A percentile compares a stretch with the other conserved stretches of the same genome.
Conservation (phyloP, 108 stramenopile species). For the Cyclotella baltica region DNA sequence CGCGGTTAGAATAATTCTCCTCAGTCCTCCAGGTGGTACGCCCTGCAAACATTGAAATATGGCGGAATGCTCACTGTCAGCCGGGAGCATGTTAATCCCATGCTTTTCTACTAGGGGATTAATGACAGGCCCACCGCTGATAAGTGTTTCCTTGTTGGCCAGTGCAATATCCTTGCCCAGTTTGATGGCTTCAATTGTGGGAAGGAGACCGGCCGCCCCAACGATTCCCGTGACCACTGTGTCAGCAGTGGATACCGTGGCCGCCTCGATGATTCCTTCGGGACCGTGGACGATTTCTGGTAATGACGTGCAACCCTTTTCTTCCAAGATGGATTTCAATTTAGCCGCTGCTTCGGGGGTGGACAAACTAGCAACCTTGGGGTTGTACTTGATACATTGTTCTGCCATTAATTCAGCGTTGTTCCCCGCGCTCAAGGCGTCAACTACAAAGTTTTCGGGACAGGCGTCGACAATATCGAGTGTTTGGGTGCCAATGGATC, state of each 20-base stretch:
- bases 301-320: constrained; percentile 63
- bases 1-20: constrained; percentile 94
- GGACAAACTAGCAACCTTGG: constrained; percentile 73
- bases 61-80: constrained; percentile 95
- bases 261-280: constrained; percentile 85
- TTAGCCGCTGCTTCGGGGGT: constrained; percentile 75
- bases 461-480: constrained; percentile 95
- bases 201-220: constrained; percentile 93
- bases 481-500: constrained; percentile 97
- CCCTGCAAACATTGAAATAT: constrained; percentile 98
- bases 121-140: constrained; percentile 95
- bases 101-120: constrained; percentile 93
- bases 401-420: constrained; percentile 92
- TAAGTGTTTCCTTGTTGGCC: constrained; percentile 99
- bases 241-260: constrained; percentile 81
- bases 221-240: constrained; percentile 97
- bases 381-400: constrained; percentile 90
- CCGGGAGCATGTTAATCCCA: constrained; percentile 97
- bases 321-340: constrained; percentile 57
- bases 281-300: constrained; percentile 82
- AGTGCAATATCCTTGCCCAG: constrained; percentile 94
- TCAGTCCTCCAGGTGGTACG: constrained; percentile 89
- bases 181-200: constrained; percentile 96
- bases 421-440: constrained; percentile 88
- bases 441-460: constrained; percentile 93